These are phyloP conservation scores for Vaccinium darrowii DNA, from an alignment of 148 eudicot species.

Conservation along the genomic window DNA sequence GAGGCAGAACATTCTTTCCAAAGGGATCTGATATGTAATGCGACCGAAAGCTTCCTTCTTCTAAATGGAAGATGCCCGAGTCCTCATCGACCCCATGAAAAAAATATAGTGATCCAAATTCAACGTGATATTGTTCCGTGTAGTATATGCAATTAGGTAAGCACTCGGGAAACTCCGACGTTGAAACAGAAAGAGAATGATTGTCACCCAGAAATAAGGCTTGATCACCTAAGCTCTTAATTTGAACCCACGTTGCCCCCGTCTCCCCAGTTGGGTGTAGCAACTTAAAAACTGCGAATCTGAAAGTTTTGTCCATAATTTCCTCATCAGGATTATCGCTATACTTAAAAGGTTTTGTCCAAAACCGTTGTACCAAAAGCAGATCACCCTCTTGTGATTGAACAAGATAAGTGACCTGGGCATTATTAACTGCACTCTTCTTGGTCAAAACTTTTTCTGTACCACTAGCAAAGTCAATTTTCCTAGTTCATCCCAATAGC, in stretches of 20 bases:
- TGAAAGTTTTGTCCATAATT: not conserved
- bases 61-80: conserved; percentile 9
- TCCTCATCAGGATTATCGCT: no score
- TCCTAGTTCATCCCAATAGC: not conserved
- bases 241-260: not conserved
- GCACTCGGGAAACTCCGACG: not conserved
- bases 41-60: not conserved
- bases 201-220: conserved; percentile 13
- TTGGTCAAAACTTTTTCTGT: no score
- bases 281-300: not conserved
- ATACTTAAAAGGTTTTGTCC: not conserved
- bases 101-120: not conserved
- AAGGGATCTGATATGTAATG: not conserved
- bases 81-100: conserved; percentile 2
- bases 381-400: conserved; percentile 15
- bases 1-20: not conserved
- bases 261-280: not conserved
- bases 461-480: not conserved
- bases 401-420: conserved; percentile 7
- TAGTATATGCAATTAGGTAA: not conserved
- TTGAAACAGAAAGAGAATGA: not conserved
- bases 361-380: conserved; percentile 3
- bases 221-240: not conserved
- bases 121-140: not conserved
- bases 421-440: no score